Conservation (phyloP, 192 early-diverging fungal species). For the Glomus cerebriforme region DNA sequence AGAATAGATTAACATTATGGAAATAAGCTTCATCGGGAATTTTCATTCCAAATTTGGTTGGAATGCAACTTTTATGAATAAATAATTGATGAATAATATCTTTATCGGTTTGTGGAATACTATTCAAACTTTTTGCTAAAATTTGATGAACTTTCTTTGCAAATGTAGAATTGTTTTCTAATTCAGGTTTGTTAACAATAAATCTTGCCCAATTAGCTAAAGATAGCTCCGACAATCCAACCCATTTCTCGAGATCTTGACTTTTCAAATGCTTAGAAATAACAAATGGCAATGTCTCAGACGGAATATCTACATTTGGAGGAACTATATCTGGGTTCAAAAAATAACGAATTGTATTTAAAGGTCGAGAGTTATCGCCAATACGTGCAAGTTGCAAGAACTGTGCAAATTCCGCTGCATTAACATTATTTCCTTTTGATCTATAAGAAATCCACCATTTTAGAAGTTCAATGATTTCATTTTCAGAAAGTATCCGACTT, state of each 20-base stretch:
- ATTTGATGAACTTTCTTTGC: conserved; percentile 66
- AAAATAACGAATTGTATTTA: conserved; percentile 59
- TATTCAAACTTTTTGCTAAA: conserved; percentile 51
- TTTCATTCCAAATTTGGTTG: conserved; percentile 70
- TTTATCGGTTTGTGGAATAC: conserved; percentile 39
- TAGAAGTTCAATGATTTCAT: conserved; percentile 68
- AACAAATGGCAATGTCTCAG: neutral
- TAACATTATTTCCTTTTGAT: neutral
- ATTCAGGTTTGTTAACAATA: neutral
- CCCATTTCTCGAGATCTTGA: conserved; percentile 1
- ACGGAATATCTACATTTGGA: neutral
- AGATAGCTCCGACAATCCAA: conserved; percentile 6
- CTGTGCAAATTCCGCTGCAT: neutral
- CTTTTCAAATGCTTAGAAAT: conserved; percentile 5
- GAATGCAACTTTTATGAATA: conserved; percentile 59
- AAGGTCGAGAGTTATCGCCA: conserved; percentile 39
- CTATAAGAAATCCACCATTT: conserved; percentile 75
- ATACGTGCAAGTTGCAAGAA: neutral
- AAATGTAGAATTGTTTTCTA: conserved; percentile 51
- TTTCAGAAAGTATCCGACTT: conserved; percentile 49
- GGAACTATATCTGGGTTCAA: conserved; percentile 46
- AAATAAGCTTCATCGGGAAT: conserved; percentile 76
- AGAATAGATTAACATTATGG: conserved; percentile 76
- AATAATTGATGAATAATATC: conserved; percentile 39
- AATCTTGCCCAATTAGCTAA: neutral